Evolutionary conservation across 2,329 filamentous ascomycete species (phyloP).

Genomic region (Fusarium sp.): DNA sequence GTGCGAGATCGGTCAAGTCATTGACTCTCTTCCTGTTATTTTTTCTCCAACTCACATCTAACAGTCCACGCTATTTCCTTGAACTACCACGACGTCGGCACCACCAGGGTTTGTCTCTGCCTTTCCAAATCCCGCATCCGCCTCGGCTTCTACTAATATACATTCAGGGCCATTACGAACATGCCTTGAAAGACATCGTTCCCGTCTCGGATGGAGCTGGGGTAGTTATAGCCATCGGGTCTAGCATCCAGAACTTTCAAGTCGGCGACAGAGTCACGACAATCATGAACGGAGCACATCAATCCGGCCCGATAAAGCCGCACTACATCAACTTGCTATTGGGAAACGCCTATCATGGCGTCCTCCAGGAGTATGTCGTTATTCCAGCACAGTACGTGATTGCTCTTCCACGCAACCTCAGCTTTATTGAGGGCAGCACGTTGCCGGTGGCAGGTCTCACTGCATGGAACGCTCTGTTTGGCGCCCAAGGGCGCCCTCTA

Average conservation of each 20-base stretch:
- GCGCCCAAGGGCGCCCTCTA: neutral
- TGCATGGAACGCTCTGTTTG: neutral
- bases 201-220: too few relatives aligned
- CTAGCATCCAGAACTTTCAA: neutral
- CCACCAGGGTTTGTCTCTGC: too few relatives aligned
- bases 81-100: too few relatives aligned
- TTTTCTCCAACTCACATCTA: too few relatives aligned
- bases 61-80: too few relatives aligned
- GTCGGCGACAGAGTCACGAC: neutral
- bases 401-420: neutral
- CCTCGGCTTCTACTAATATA: too few relatives aligned
- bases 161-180: too few relatives aligned
- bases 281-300: neutral
- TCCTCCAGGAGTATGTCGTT: neutral
- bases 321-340: neutral
- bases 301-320: neutral
- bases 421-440: neutral
- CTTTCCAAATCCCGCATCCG: too few relatives aligned
- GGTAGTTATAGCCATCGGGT: neutral
- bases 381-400: neutral
- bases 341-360: neutral
- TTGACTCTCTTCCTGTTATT: too few relatives aligned
- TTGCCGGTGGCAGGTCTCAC: neutral
- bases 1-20: too few relatives aligned
- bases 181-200: too few relatives aligned